phyloP scores from a whole-genome alignment of 805 yeast genomes.

The Metschnikowia arizonensis region DNA sequence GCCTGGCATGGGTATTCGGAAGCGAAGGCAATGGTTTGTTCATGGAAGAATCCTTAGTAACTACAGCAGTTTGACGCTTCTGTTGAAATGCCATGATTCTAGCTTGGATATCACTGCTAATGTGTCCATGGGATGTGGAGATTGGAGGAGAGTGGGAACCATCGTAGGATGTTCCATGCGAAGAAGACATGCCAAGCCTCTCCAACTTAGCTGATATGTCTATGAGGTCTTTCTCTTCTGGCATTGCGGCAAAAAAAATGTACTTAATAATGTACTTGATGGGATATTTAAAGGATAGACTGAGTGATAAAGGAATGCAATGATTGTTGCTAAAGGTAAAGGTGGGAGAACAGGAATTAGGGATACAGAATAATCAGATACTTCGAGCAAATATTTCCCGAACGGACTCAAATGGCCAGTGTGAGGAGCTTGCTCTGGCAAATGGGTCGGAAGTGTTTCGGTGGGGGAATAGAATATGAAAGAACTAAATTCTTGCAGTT shows the following conservation, averaged over 20 bases:
- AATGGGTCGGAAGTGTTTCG: neutral
- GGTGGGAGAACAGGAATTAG: neutral
- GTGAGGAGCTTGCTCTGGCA: neutral
- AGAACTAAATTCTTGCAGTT: conserved; percentile 1
- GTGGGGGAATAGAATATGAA: neutral
- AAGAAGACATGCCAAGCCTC: conserved; percentile 12
- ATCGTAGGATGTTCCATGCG: conserved; percentile 15
- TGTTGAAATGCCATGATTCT: conserved; percentile 84
- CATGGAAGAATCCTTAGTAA: conserved; percentile 9
- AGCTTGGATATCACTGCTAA: conserved; percentile 81
- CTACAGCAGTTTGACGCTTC: conserved; percentile 42
- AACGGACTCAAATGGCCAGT: neutral
- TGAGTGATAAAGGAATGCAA: neutral
- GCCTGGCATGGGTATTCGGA: conserved; percentile 12
- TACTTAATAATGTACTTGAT: neutral
- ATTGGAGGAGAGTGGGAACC: conserved; percentile 19
- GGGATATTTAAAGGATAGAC: neutral
- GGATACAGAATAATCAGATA: neutral
- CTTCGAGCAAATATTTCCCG: neutral
- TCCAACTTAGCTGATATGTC: conserved; percentile 16
- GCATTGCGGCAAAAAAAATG: conserved; percentile 6
- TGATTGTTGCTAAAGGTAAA: neutral
- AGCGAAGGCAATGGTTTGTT: conserved; percentile 17
- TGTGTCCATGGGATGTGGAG: conserved; percentile 19
- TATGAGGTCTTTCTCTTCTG: conserved; percentile 12